These are phyloP conservation scores for Solanum virginianum DNA, from an alignment of 257 asterid genomes.

Conservation along the genomic window DNA sequence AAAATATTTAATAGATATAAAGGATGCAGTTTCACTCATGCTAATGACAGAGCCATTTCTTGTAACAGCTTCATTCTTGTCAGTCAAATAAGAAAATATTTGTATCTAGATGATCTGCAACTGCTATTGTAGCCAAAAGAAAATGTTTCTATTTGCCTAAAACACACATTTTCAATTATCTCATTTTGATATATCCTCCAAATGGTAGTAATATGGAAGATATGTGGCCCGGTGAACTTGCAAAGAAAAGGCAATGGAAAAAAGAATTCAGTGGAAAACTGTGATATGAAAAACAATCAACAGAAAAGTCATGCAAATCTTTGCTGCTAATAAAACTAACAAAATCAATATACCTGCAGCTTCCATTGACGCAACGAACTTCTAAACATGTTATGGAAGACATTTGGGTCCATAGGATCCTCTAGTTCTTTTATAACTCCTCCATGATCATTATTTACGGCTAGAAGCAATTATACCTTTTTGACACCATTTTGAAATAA, in stretches of 20 bases:
- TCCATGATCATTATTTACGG: conserved; percentile 42
- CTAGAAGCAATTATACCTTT: conserved; percentile 31
- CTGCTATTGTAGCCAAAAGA: background rate
- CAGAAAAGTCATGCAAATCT: background rate
- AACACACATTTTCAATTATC: background rate
- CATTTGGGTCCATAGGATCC: conserved; percentile 38
- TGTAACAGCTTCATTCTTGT: background rate
- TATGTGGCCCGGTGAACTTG: background rate
- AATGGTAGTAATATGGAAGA: background rate
- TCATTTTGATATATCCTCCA: background rate
- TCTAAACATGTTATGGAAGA: conserved; percentile 29
- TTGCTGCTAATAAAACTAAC: background rate
- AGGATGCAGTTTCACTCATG: background rate
- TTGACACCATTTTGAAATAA: conserved; percentile 16
- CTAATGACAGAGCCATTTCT: background rate
- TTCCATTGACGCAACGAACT: conserved; percentile 46
- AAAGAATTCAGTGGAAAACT: background rate
- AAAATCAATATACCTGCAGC: conserved; percentile 35
- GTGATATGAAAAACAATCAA: background rate
- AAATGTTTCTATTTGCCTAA: background rate
- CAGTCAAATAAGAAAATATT: background rate
- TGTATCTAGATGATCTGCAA: background rate
- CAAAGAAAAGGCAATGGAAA: background rate
- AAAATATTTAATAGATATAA: background rate
- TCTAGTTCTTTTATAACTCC: conserved; percentile 51